phyloP scores from a whole-genome alignment of 139 green algal species.

The Chlamydomonas applanata region DNA sequence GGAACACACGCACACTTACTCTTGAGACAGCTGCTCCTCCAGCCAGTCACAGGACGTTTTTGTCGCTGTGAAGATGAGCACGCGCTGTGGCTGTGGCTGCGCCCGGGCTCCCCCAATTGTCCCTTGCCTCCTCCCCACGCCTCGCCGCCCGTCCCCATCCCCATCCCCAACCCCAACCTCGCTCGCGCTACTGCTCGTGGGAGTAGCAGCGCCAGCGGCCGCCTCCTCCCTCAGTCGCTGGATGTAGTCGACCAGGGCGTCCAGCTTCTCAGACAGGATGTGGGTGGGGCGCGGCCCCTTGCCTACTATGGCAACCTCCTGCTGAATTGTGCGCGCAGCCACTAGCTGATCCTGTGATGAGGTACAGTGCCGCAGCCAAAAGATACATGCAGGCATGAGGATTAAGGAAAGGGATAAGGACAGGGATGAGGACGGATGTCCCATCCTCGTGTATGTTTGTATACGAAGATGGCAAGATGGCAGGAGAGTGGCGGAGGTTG shows the following conservation, averaged over 20 bases:
- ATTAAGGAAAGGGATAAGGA: no score
- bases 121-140: not conserved
- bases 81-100: slow-evolving; percentile 31
- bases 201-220: no score
- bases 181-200: no score
- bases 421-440: no score
- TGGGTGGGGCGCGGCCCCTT: not conserved
- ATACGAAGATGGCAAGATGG: no score
- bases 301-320: slow-evolving; percentile 81
- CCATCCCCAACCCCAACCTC: no score
- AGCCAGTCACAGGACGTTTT: slow-evolving; percentile 77
- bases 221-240: slow-evolving; percentile 10
- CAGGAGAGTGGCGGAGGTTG: no score
- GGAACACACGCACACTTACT: not conserved
- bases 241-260: slow-evolving; percentile 23
- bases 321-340: slow-evolving; percentile 75
- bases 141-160: no score
- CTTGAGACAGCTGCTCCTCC: slow-evolving; percentile 10
- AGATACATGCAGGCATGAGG: no score
- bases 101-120: slow-evolving; percentile 3
- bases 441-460: no score
- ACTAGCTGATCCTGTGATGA: slow-evolving; percentile 55
- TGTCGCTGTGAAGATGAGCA: slow-evolving; percentile 77
- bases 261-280: not conserved
- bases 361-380: not conserved